These are phyloP conservation scores for Plenodomus biglobosus DNA, from an alignment of 2,329 filamentous ascomycete genomes.

Conservation along the genomic window DNA sequence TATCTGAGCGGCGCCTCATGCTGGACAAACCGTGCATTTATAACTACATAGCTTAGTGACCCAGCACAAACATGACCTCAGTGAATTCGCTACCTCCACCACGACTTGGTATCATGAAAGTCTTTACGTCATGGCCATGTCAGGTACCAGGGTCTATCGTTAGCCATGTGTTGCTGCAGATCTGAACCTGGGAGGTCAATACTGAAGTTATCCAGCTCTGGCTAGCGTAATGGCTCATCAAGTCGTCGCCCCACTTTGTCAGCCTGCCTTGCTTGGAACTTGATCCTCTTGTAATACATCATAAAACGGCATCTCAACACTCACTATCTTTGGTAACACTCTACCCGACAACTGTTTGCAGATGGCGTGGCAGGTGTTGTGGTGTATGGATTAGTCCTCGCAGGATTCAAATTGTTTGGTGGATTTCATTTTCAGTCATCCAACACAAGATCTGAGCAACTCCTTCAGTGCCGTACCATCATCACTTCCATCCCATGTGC, in stretches of 20 bases:
- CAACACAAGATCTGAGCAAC: not conserved
- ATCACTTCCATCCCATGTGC: not conserved
- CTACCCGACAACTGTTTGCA: too few species aligned
- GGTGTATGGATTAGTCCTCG: too few species aligned
- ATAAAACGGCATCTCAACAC: too few species aligned
- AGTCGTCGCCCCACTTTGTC: not conserved
- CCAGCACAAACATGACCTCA: conserved; percentile 11
- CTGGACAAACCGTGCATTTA: conserved; percentile 2
- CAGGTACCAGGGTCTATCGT: conserved; percentile 10
- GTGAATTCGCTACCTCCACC: not conserved
- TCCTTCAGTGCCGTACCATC: not conserved
- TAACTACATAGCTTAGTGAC: not conserved
- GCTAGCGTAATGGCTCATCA: not conserved
- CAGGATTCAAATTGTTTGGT: too few species aligned
- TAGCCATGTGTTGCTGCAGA: not conserved
- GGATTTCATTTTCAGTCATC: too few species aligned
- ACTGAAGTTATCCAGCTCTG: not conserved
- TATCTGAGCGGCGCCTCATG: not conserved
- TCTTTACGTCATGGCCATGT: conserved; percentile 31
- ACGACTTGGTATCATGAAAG: too few species aligned
- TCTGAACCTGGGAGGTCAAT: not conserved
- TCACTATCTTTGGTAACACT: too few species aligned
- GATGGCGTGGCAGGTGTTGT: too few species aligned
- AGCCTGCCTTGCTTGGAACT: not conserved
- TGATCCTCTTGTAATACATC: not conserved